Percentiles rank a stretch among this genome's conserved stretches.
Evolutionary conservation across 768 basidiomycete species (phyloP).

Genomic region (Russula sp.): DNA sequence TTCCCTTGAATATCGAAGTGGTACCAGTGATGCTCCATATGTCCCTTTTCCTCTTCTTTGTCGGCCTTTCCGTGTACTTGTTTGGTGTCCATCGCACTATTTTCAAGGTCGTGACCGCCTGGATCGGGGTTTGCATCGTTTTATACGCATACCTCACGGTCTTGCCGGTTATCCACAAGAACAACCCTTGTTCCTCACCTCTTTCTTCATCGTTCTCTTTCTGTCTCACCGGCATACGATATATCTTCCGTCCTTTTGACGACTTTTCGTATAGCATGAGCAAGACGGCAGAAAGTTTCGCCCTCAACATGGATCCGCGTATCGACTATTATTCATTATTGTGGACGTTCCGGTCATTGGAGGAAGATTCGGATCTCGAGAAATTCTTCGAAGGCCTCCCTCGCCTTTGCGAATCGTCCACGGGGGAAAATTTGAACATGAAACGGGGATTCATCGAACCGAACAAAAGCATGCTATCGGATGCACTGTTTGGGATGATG

Average conservation of each 20-base stretch:
- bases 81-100: conserved; percentile 33
- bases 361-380: conserved; percentile 16
- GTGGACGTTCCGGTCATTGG: conserved; percentile 15
- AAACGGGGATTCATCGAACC: background rate
- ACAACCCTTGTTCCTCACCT: conserved; percentile 9
- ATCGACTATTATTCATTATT: conserved; percentile 7
- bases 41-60: conserved; percentile 51
- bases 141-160: conserved; percentile 26
- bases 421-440: background rate
- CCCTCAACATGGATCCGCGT: background rate
- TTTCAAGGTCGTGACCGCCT: conserved; percentile 17
- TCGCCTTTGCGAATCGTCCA: background rate
- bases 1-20: conserved; percentile 42
- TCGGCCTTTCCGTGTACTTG: conserved; percentile 48
- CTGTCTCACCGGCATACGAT: conserved; percentile 5
- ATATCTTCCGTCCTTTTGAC: background rate
- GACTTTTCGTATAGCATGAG: background rate
- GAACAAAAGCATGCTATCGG: background rate
- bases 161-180: conserved; percentile 14
- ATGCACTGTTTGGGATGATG: conserved; percentile 11
- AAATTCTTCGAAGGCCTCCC: conserved; percentile 20
- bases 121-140: conserved; percentile 18
- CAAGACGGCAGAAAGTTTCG: conserved; percentile 3
- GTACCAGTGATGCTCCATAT: conserved; percentile 50
- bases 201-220: conserved; percentile 5